Conservation (phyloP, 2,329 filamentous ascomycete species). For the Arthrobotrys sinensis region DNA sequence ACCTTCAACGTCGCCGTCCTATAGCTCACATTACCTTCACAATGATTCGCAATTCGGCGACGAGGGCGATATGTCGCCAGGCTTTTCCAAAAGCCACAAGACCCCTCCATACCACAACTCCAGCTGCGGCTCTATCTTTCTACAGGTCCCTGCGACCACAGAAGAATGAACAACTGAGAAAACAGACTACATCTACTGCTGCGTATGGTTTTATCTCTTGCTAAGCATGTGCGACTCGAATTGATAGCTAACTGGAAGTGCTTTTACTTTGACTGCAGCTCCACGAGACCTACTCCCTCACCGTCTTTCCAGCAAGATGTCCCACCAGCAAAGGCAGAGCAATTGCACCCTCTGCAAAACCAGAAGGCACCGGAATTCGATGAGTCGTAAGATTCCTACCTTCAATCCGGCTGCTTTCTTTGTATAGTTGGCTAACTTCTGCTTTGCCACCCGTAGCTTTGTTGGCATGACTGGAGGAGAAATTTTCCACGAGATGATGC, state of each 20-base stretch:
- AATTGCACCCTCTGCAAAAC: constrained; percentile 78
- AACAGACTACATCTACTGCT: constrained; percentile 68
- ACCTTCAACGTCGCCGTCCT: constrained; percentile 19
- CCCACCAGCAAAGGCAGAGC: constrained; percentile 71
- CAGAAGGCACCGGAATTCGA: constrained; percentile 77
- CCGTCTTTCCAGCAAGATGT: constrained; percentile 71
- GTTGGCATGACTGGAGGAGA: constrained; percentile 95
- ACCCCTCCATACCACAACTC: constrained; percentile 68
- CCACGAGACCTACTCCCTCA: constrained; percentile 66
- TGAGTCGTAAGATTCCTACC: constrained; percentile 77
- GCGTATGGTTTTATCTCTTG: constrained; percentile 70
- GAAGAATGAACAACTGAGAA: constrained; percentile 66
- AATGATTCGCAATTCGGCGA: constrained; percentile 61
- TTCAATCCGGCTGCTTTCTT: constrained; percentile 20
- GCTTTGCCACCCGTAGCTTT: constrained; percentile 72
- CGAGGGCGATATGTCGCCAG: constrained; percentile 57
- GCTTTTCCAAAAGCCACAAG: constrained; percentile 60
- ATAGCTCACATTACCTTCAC: constrained; percentile 16
- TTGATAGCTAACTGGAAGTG: constrained; percentile 24
- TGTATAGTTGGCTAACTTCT: constrained; percentile 38
- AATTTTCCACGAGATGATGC: constrained; percentile 99
- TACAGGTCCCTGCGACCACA: constrained; percentile 66
- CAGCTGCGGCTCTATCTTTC: constrained; percentile 69
- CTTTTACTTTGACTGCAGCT: constrained; percentile 62
- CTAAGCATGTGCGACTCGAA: not conserved